Evolutionary conservation across 176 grass and related monocot species (phyloP), one percentile per base, ranked within the genome.

Genomic region (Puya raimondii): DNA sequence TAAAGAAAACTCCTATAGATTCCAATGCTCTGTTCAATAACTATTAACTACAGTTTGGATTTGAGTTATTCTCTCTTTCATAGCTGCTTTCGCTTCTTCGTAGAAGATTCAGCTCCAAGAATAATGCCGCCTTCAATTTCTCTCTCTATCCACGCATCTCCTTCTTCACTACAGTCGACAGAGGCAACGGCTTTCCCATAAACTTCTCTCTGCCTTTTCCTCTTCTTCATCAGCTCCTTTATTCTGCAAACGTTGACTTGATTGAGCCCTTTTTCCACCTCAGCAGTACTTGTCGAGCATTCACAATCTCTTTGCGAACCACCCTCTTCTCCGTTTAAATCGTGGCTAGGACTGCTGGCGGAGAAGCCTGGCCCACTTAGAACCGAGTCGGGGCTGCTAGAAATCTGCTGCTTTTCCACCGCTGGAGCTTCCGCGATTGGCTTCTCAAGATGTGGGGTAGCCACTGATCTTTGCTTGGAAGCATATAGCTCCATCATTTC

Each of bases 151-250:
- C 77, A 84, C 52, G 33, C 23, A 66, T 68, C 48, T 73, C 48
- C 23, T 63, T 68, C 48, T 73, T 51, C 25, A 20, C 63, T 79
- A 67, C 54, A 75, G 16, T 52, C 57, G 66, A 22, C 20, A 66
- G 53, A 66, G 63, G 25, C 50, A 50, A 59, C 50, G 54, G 47
- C n/a, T 74, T 59, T 47, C 9, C 67, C 29, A 33, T 33, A 6
- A 78, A 47, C 25, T 27, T 87, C 81, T 81, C 49, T 76, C n/a
- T 82, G 74, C 12, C 64, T 76, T 69, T 80, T 87, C 79, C 83
- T 91, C 65, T 79, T 64, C 49, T 68, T 72, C 9, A 78, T 57
- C 33, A 83, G 68, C 27, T 80, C 79, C 71, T 11, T 64, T 22
- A 90, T 74, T 50, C 64, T 65, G 12, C 54, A 33, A 10, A 54